Evolutionary conservation across 768 basidiomycete genomes (phyloP).

Genomic region (Suillus cothurnatus): DNA sequence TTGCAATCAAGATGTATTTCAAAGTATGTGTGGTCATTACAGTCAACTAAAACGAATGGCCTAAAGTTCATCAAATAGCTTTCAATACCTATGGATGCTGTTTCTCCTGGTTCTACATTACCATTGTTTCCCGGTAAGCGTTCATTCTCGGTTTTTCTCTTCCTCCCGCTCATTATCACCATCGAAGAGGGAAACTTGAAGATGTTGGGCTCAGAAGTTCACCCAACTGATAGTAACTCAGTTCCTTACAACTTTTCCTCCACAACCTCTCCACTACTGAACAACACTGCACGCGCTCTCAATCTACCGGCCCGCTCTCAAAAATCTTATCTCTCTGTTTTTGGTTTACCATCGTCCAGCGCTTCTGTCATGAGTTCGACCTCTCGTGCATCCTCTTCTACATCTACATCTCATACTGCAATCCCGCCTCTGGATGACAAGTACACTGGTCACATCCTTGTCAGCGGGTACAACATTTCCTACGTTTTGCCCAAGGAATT

Average conservation of each 20-base stretch:
- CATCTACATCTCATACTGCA: conserved; percentile 28
- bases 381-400: conserved; percentile 41
- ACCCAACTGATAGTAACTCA: conserved; percentile 72
- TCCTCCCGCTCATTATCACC: conserved; percentile 5
- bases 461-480: conserved; percentile 76
- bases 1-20: conserved; percentile 72
- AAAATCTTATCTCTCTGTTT: conserved; percentile 62
- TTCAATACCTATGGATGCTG: conserved; percentile 64
- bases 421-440: conserved; percentile 57
- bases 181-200: conserved; percentile 76
- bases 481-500: conserved; percentile 76
- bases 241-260: conserved; percentile 78
- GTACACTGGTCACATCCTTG: conserved; percentile 75
- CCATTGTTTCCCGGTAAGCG: conserved; percentile 71
- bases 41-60: neutral
- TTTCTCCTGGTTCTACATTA: conserved; percentile 67
- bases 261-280: conserved; percentile 59
- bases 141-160: neutral
- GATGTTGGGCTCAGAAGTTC: conserved; percentile 70
- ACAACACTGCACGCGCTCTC: conserved; percentile 69
- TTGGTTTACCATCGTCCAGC: conserved; percentile 43
- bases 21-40: conserved; percentile 59
- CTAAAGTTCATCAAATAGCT: conserved; percentile 42
- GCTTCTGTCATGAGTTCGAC: conserved; percentile 30
- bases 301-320: conserved; percentile 62